phyloP scores from a whole-genome alignment of 768 basidiomycete genomes.

The Pleurotus djamor region DNA sequence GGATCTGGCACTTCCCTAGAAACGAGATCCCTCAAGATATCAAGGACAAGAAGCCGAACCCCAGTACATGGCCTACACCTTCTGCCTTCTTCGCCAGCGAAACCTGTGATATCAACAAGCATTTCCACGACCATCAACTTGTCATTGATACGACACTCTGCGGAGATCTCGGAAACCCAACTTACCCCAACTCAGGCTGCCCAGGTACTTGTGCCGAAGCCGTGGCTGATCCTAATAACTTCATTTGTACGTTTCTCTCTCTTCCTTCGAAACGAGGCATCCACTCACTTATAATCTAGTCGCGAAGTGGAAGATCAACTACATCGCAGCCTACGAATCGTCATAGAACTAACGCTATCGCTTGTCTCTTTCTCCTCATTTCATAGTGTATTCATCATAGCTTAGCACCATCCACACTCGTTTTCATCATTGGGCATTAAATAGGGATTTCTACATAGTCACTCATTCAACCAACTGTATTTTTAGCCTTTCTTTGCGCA shows the following conservation, averaged over 20 bases:
- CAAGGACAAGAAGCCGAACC: conserved; percentile 22
- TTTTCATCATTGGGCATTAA: not conserved
- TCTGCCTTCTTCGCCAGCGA: conserved; percentile 28
- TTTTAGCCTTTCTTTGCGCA: not conserved
- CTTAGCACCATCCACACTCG: not conserved
- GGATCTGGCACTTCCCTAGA: conserved; percentile 33
- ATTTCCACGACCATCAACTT: conserved; percentile 30
- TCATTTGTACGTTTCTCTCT: conserved; percentile 30
- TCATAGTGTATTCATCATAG: not conserved
- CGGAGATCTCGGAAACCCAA: conserved; percentile 14
- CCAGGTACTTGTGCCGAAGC: conserved; percentile 29
- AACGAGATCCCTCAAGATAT: conserved; percentile 29
- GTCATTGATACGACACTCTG: conserved; percentile 26
- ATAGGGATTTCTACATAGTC: not conserved
- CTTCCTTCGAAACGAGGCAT: not conserved
- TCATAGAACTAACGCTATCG: not conserved
- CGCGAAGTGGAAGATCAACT: conserved; percentile 46
- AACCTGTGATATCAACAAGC: conserved; percentile 29
- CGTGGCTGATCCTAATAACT: conserved; percentile 50
- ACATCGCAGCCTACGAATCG: conserved; percentile 37
- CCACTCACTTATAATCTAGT: conserved; percentile 19
- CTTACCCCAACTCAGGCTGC: conserved; percentile 24
- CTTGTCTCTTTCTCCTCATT: not conserved
- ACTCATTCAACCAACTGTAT: not conserved
- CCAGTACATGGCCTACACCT: conserved; percentile 30